phyloP scores from a whole-genome alignment of 805 yeast genomes.

The Cyberlindnera amylophila region DNA sequence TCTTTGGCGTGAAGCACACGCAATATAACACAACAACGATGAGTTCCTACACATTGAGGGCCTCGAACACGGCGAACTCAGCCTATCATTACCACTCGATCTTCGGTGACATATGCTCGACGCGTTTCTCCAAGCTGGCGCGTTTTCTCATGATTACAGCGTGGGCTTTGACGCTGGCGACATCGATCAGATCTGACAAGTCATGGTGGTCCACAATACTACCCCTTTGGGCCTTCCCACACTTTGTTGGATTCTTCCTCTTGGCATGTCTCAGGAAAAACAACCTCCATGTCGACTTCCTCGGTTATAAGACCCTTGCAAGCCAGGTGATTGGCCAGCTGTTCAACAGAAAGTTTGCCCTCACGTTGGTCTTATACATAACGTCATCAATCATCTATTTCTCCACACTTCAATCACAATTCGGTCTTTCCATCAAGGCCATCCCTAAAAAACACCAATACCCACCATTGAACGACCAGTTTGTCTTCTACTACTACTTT shows the following conservation, averaged over 20 bases:
- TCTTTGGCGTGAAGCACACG: too few species aligned
- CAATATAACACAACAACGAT: too few species aligned
- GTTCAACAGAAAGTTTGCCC: slow-evolving; percentile 23
- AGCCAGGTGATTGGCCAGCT: slow-evolving; percentile 26
- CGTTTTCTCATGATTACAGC: slow-evolving; percentile 32
- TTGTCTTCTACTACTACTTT: slow-evolving; percentile 48
- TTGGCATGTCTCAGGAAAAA: slow-evolving; percentile 37
- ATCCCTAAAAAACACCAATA: slow-evolving; percentile 37
- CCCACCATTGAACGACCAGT: slow-evolving; percentile 40
- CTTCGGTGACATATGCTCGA: slow-evolving; percentile 38
- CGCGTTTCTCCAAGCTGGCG: slow-evolving; percentile 37
- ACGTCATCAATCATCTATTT: slow-evolving; percentile 26
- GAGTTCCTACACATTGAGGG: slow-evolving; percentile 6
- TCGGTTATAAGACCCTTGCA: slow-evolving; percentile 31
- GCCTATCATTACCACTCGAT: slow-evolving; percentile 35
- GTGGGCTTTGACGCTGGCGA: slow-evolving; percentile 25
- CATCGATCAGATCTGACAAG: slow-evolving; percentile 23
- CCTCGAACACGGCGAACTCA: slow-evolving; percentile 4
- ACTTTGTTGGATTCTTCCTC: slow-evolving; percentile 29
- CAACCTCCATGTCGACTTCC: slow-evolving; percentile 35
- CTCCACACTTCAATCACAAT: slow-evolving; percentile 22
- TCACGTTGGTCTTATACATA: slow-evolving; percentile 20
- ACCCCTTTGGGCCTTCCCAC: slow-evolving; percentile 22
- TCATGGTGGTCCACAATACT: slow-evolving; percentile 26
- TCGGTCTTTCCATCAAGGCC: slow-evolving; percentile 23